These are phyloP conservation scores for Diatrype stigma DNA, from an alignment of 2,329 filamentous ascomycete species.

Conservation along the genomic window DNA sequence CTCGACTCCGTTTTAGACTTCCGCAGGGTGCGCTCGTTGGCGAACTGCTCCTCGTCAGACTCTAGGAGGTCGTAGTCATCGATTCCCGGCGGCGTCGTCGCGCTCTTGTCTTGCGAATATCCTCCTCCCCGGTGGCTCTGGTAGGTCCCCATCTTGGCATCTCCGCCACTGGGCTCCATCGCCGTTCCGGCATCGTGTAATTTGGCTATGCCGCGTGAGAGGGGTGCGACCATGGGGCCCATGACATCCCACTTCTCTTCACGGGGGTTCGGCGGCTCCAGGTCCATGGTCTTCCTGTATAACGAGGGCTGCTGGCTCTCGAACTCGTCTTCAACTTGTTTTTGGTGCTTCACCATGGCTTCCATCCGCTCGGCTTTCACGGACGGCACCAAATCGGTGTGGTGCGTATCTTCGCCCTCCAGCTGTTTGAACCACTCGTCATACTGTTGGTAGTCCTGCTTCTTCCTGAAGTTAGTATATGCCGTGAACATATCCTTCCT, in stretches of 20 bases:
- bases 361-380: conserved; percentile 36
- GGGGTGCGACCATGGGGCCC: conserved; percentile 44
- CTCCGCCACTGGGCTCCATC: not conserved
- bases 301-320: conserved; percentile 40
- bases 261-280: conserved; percentile 15
- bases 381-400: conserved; percentile 33
- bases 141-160: conserved; percentile 1
- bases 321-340: conserved; percentile 46
- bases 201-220: conserved; percentile 43
- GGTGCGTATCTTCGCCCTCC: conserved; percentile 38
- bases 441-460: conserved; percentile 36
- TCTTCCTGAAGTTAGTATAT: conserved; percentile 9
- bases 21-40: conserved; percentile 1
- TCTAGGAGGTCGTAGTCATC: conserved; percentile 21
- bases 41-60: conserved; percentile 20
- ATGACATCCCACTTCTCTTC: conserved; percentile 40
- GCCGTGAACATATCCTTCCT: not conserved
- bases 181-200: conserved; percentile 30
- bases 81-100: conserved; percentile 9
- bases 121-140: not conserved
- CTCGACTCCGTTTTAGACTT: conserved; percentile 5
- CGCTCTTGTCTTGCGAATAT: not conserved
- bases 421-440: conserved; percentile 41
- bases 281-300: conserved; percentile 39
- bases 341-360: conserved; percentile 41